Evolutionary conservation across 306 rosid genomes (phyloP).

Genomic region (Corylus heterophylla): DNA sequence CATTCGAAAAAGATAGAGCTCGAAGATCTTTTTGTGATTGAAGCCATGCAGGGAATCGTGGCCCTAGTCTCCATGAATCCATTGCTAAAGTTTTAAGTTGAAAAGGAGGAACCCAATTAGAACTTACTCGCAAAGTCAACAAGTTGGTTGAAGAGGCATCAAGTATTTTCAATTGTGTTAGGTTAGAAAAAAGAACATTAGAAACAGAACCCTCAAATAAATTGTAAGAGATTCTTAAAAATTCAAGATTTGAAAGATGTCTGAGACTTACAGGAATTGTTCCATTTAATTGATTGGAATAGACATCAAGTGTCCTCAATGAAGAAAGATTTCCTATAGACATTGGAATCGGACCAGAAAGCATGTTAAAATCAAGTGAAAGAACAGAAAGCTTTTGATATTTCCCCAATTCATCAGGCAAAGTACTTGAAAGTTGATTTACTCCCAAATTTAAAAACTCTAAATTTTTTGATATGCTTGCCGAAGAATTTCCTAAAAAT

Average conservation of each 20-base stretch:
- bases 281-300: too few species aligned
- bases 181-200: conserved; percentile 13
- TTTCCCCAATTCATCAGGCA: conserved; percentile 16
- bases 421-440: neutral
- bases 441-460: neutral
- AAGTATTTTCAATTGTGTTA: neutral
- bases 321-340: neutral
- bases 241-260: conserved; percentile 6
- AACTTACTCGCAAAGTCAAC: neutral
- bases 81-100: neutral
- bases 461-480: neutral
- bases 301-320: too few species aligned
- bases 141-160: neutral
- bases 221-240: neutral
- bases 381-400: neutral
- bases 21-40: neutral
- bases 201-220: conserved; percentile 31
- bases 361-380: neutral
- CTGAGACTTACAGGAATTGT: neutral
- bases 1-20: neutral
- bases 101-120: neutral
- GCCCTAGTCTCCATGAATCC: neutral
- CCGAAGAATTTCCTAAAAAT: neutral
- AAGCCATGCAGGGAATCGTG: neutral
- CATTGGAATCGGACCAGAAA: conserved; percentile 1